phyloP scores from a whole-genome alignment of 2,329 filamentous ascomycete genomes.

The Fusarium denticulatum region DNA sequence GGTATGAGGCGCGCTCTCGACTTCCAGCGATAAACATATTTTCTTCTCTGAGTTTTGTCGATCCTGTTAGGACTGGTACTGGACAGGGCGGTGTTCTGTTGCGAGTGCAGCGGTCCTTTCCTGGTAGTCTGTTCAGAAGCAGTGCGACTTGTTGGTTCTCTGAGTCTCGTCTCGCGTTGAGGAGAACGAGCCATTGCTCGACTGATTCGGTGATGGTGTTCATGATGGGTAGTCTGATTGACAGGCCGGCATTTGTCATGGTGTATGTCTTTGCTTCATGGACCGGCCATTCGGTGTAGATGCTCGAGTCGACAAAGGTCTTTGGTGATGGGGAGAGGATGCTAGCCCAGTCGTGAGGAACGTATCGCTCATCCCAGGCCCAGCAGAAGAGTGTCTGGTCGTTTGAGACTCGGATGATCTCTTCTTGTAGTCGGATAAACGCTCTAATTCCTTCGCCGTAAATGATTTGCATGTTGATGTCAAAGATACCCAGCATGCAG shows the following conservation, averaged over 20 bases:
- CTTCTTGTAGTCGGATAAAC: slow-evolving; percentile 13
- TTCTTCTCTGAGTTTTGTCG: slow-evolving; percentile 9
- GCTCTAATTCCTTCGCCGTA: slow-evolving; percentile 21
- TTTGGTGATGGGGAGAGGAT: slow-evolving; percentile 10
- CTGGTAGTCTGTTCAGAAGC: background rate
- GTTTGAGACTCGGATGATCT: slow-evolving; percentile 21
- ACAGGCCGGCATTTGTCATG: slow-evolving; percentile 13
- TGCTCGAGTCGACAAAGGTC: slow-evolving; percentile 9
- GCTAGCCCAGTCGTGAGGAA: slow-evolving; percentile 18
- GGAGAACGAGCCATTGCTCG: slow-evolving; percentile 20
- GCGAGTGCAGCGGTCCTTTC: slow-evolving; percentile 17
- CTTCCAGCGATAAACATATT: slow-evolving; percentile 19
- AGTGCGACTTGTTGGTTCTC: slow-evolving; percentile 23
- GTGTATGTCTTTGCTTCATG: slow-evolving; percentile 23
- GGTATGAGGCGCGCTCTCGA: background rate
- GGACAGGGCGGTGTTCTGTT: slow-evolving; percentile 5
- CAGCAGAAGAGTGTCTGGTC: slow-evolving; percentile 24
- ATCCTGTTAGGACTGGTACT: background rate
- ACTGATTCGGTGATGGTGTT: slow-evolving; percentile 22
- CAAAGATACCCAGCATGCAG: slow-evolving; percentile 22
- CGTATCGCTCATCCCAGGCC: slow-evolving; percentile 14
- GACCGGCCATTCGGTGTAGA: slow-evolving; percentile 20
- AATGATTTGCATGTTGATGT: slow-evolving; percentile 25
- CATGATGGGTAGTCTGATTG: slow-evolving; percentile 14
- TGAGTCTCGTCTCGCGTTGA: slow-evolving; percentile 11